Evolutionary conservation across 257 asterid species (phyloP), one percentile per base, ranked within the genome.

Genomic region (Fraxinus anomala): DNA sequence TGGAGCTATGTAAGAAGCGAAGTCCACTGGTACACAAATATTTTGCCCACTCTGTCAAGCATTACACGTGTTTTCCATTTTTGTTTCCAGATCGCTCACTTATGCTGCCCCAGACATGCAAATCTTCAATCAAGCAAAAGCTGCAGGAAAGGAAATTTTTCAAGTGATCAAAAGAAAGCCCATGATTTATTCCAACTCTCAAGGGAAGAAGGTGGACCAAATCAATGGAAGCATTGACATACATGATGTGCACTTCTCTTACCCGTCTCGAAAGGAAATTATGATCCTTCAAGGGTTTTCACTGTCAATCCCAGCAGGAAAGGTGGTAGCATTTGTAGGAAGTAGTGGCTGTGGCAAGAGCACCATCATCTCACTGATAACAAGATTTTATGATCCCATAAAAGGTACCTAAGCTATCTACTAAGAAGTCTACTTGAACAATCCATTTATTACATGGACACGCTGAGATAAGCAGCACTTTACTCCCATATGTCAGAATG

Each of bases 101-200:
- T 81, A 93, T 79, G 96, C 97, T 71, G 96, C 97, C 80, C 97
- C 96, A 39, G 97, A 92, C 84, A 88, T 91, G 94, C 93, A 90
- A 82, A 82, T 87, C 83, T 91, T 91, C 90, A 90, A 91, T 79
- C 97, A 91, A 82, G 97, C 96, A 71, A 90, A 86, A 85, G 96
- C 98, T n/a, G 94, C 98, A 79, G 96, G 97, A 76, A 85, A 77
- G 77, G 96, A 91, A 88, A 94, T 90, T 39, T 91, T 89, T 81
- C 86, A 83, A 71, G 92, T 93, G 70, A 88, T 91, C 61, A 81
- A 84, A 73, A 90, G 97, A 80, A 91, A 90, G 86, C 91, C 93
- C 31, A 54, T 19, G 77, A 91, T 91, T 82, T 81, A 80, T 87
- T 83, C 81, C 6, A 75, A 80, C 23, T 61, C 73, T 17, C 77